Conservation (phyloP, 1,284 basidiomycete species). For the Peniophora sp. region DNA sequence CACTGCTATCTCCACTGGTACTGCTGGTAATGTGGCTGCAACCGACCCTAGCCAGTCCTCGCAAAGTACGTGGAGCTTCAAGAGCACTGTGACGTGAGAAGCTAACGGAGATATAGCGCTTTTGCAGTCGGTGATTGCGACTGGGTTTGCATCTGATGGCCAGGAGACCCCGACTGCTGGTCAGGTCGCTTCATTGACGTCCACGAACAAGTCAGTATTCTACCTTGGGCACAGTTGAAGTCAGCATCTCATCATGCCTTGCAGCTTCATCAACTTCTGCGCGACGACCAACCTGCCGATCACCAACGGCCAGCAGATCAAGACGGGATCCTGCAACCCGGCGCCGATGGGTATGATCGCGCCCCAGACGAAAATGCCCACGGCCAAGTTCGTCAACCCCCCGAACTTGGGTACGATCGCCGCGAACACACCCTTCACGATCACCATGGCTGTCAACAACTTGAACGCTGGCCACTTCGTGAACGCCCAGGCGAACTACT, state of each 20-base stretch:
- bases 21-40: background rate
- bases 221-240: too few relatives aligned
- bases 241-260: too few relatives aligned
- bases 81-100: background rate
- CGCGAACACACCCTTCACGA: slow-evolving; percentile 38
- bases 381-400: slow-evolving; percentile 40
- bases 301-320: slow-evolving; percentile 37
- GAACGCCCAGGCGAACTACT: slow-evolving; percentile 48
- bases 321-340: slow-evolving; percentile 32
- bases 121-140: slow-evolving; percentile 30
- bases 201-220: slow-evolving; percentile 32
- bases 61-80: slow-evolving; percentile 4
- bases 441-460: slow-evolving; percentile 38
- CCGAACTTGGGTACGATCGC: slow-evolving; percentile 33
- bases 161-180: slow-evolving; percentile 33
- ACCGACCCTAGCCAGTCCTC: slow-evolving; percentile 7
- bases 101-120: slow-evolving; percentile 18
- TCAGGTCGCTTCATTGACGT: slow-evolving; percentile 40
- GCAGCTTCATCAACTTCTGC: slow-evolving; percentile 43
- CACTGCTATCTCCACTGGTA: too few relatives aligned
- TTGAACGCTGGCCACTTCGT: slow-evolving; percentile 46
- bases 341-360: slow-evolving; percentile 37
- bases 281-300: slow-evolving; percentile 25
- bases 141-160: slow-evolving; percentile 34
- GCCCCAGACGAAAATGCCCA: slow-evolving; percentile 36